Conservation (phyloP, 139 green algal species). For the Haematococcus lacustris region DNA sequence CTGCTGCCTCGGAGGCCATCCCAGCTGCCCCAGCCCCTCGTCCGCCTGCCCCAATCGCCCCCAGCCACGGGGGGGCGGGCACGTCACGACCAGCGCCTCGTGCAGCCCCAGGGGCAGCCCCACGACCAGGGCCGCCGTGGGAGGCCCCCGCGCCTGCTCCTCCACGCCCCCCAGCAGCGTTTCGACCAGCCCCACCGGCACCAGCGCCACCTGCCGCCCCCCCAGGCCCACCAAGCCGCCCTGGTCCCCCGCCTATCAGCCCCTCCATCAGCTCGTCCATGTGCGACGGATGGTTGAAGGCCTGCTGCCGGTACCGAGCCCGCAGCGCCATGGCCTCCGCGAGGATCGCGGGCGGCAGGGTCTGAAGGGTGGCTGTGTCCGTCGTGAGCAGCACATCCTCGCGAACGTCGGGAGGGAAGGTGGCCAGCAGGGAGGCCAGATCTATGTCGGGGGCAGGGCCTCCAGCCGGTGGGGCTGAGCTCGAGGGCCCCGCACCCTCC, state of each 20-base stretch:
- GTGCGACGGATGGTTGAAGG: background rate
- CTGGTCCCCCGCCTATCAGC: background rate
- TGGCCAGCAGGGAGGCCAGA: constrained; percentile 74
- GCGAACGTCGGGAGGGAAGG: constrained; percentile 79
- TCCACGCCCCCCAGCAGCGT: no score
- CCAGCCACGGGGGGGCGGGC: no score
- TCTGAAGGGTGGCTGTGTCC: constrained; percentile 69
- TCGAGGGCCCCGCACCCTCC: background rate
- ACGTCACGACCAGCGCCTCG: no score
- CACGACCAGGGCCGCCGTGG: no score
- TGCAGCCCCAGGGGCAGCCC: no score
- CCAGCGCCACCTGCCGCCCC: background rate
- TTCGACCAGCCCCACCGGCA: background rate
- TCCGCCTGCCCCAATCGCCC: no score
- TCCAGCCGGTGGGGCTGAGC: background rate
- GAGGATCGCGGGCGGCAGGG: constrained; percentile 66
- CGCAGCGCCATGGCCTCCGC: constrained; percentile 73
- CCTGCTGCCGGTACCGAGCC: constrained; percentile 18
- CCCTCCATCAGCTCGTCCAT: background rate
- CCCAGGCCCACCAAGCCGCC: background rate
- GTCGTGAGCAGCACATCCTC: constrained; percentile 62
- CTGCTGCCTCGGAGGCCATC: no score
- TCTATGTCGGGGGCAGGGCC: constrained; percentile 55
- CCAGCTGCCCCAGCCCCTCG: no score
- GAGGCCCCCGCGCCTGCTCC: no score